Percentiles rank a stretch among this genome's conserved stretches.
phyloP scores from a whole-genome alignment of 139 green algal genomes.

The Chlorella sp. region DNA sequence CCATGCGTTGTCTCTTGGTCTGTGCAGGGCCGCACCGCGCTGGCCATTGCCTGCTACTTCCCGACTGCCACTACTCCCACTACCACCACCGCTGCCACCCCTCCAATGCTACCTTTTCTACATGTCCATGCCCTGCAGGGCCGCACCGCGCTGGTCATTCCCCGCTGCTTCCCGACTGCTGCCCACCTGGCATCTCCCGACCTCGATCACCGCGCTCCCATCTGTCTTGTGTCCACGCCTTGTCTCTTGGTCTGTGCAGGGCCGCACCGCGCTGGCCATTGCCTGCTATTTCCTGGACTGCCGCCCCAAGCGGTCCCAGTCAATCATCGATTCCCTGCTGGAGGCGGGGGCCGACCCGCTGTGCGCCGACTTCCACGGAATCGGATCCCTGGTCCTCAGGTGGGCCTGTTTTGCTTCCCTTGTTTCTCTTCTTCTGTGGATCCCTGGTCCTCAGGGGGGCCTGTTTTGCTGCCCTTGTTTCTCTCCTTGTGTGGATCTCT shows the following conservation, averaged over 20 bases:
- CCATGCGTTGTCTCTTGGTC: too few species aligned
- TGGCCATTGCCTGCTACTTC: constrained; percentile 30
- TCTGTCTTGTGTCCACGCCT: too few species aligned
- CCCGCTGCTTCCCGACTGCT: too few species aligned
- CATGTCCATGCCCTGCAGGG: too few species aligned
- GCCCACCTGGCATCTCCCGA: too few species aligned
- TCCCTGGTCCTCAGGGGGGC: neutral
- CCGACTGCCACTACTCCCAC: constrained; percentile 28
- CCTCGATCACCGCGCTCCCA: too few species aligned
- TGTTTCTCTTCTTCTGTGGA: neutral
- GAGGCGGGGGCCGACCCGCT: constrained; percentile 2
- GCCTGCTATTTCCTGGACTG: constrained; percentile 33
- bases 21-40: constrained; percentile 23
- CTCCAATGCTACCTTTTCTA: too few species aligned
- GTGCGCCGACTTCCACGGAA: constrained; percentile 27
- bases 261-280: constrained; percentile 22
- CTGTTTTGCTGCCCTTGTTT: neutral
- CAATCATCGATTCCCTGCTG: constrained; percentile 15
- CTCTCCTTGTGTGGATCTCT: neutral
- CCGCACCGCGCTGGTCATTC: too few species aligned
- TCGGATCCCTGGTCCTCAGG: constrained; percentile 22
- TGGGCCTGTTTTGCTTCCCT: neutral
- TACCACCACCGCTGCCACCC: too few species aligned
- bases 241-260: too few species aligned
- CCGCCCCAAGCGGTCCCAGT: constrained; percentile 21